A percentile compares a stretch with the other conserved stretches of the same genome.
phyloP scores from a whole-genome alignment of 257 asterid species.

The Petrea volubilis region DNA sequence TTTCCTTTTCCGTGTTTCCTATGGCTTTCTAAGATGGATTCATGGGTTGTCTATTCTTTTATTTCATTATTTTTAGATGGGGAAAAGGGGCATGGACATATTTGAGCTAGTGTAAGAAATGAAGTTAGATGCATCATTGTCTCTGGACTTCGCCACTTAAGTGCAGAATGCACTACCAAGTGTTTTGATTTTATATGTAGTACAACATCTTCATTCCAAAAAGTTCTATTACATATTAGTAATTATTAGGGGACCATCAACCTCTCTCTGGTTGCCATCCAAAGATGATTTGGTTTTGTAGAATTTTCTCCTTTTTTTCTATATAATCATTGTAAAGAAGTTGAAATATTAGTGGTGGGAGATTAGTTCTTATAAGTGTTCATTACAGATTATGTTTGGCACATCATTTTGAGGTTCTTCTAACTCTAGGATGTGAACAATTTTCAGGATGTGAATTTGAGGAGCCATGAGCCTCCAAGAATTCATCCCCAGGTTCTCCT shows the following conservation, averaged over 20 bases:
- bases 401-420: not conserved
- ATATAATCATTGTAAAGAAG: not conserved
- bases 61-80: not conserved
- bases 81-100: not conserved
- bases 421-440: constrained; percentile 9
- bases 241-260: not conserved
- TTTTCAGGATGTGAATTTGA: constrained; percentile 80
- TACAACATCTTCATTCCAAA: not conserved
- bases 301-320: constrained; percentile 7
- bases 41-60: not conserved
- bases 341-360: constrained; percentile 8
- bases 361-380: constrained; percentile 4
- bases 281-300: constrained; percentile 5
- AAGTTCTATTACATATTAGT: not conserved
- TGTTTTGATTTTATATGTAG: not conserved
- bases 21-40: not conserved
- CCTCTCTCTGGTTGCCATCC: constrained; percentile 6
- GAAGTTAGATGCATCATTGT: not conserved
- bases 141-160: not conserved
- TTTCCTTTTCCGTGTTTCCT: not conserved
- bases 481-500: constrained; percentile 56
- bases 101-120: not conserved
- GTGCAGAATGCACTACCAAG: not conserved
- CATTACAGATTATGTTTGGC: not conserved
- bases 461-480: constrained; percentile 59